Percentiles rank a stretch among this genome's conserved stretches.
phyloP scores from a whole-genome alignment of 345 rosid species.

The Eucalyptus erythrocorys region DNA sequence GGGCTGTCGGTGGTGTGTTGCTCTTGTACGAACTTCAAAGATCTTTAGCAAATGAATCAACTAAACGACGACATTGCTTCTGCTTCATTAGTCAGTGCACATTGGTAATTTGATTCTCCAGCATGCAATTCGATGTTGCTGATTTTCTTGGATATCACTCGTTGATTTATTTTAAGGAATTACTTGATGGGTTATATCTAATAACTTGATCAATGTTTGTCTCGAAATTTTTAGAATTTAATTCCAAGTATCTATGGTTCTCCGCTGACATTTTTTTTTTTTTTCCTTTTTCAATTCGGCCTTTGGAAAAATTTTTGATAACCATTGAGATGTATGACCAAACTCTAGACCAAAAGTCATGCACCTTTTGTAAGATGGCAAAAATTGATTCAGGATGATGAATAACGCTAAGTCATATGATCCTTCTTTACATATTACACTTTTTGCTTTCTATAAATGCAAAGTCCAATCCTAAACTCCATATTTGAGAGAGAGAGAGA shows the following conservation, averaged over 20 bases:
- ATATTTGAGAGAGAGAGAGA: background rate
- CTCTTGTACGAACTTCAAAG: background rate
- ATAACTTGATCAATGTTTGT: background rate
- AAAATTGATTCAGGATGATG: background rate
- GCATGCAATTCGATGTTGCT: background rate
- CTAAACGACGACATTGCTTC: background rate
- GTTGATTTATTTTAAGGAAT: background rate
- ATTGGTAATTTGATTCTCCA: background rate
- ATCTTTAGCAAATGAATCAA: background rate
- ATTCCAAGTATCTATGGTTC: background rate
- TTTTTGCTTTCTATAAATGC: background rate
- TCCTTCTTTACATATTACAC: background rate
- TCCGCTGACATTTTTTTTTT: too few species aligned
- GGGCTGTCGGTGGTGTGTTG: background rate
- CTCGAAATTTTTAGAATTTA: background rate
- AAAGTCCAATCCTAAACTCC: background rate
- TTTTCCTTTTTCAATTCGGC: too few species aligned
- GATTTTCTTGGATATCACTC: background rate
- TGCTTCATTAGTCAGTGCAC: background rate
- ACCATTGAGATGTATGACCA: background rate
- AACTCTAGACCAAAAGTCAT: background rate
- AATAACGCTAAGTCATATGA: accelerated
- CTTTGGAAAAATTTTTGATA: background rate
- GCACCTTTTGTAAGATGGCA: background rate
- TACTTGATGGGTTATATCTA: background rate